A percentile compares a stretch with the other conserved stretches of the same genome.
Conservation (phyloP, 148 eudicot genomes). For the Persicaria maculosa region DNA sequence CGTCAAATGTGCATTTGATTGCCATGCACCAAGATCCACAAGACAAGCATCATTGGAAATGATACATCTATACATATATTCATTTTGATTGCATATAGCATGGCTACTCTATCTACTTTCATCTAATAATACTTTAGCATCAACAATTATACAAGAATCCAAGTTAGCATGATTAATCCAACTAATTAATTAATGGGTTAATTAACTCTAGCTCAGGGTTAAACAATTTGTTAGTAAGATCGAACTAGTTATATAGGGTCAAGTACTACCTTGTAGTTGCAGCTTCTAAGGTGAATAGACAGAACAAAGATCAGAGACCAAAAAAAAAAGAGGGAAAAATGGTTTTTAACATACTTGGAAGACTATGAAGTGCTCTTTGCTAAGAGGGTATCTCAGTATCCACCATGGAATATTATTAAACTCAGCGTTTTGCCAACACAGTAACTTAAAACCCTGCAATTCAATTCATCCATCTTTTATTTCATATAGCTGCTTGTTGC, state of each 20-base stretch:
- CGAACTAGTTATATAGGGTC: too few relatives aligned
- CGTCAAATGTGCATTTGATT: not conserved
- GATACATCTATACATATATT: not conserved
- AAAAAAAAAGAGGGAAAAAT: not conserved
- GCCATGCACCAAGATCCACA: not conserved
- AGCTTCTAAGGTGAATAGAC: slow-evolving; percentile 8
- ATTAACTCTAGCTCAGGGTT: too few relatives aligned
- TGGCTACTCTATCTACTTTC: too few relatives aligned
- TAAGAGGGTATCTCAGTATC: not conserved
- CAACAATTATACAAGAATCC: too few relatives aligned
- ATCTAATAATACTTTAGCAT: too few relatives aligned
- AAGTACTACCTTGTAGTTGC: not conserved
- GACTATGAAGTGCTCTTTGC: not conserved
- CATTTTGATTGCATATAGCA: not conserved
- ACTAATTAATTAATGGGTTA: too few relatives aligned
- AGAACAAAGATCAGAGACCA: not conserved
- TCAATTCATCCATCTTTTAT: not conserved
- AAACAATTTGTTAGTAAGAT: too few relatives aligned
- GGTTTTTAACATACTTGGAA: not conserved
- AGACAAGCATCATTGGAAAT: slow-evolving; percentile 1
- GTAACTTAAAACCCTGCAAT: not conserved
- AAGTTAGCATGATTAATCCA: too few relatives aligned
- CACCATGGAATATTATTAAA: slow-evolving; percentile 6
- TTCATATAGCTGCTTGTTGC: not conserved
- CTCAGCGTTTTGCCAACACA: slow-evolving; percentile 6